Percentiles rank a stretch among this genome's conserved stretches.
Evolutionary conservation across 306 rosid species (phyloP).

Genomic region (Vigna trinervia): DNA sequence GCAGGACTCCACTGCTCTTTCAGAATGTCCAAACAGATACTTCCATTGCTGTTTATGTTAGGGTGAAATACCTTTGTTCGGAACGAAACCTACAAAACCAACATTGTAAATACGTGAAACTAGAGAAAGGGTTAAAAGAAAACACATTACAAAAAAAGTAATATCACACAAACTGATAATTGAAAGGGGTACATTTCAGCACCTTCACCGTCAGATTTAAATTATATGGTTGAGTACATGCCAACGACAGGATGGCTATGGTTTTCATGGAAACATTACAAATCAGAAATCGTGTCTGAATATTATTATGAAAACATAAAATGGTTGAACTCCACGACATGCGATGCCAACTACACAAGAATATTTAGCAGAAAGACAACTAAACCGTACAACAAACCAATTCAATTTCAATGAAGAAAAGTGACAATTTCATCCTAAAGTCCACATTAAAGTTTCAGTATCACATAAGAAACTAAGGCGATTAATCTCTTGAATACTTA

Average conservation of each 20-base stretch:
- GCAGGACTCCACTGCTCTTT: constrained; percentile 59
- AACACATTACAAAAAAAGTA: neutral
- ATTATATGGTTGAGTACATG: neutral
- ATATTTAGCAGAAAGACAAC: neutral
- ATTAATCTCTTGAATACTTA: neutral
- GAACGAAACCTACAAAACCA: constrained; percentile 57
- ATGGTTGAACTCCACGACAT: constrained; percentile 16
- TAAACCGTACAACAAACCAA: neutral
- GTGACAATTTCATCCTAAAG: neutral
- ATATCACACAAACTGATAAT: neutral
- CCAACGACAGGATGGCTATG: neutral
- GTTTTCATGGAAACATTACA: neutral
- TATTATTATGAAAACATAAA: neutral
- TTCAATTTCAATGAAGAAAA: neutral
- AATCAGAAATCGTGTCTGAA: constrained; percentile 8
- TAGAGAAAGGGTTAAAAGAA: neutral
- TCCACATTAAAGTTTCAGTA: neutral
- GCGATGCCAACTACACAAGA: neutral
- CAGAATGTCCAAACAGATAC: constrained; percentile 61
- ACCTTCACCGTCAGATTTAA: neutral
- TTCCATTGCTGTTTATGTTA: constrained; percentile 67
- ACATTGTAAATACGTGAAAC: neutral
- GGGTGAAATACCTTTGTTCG: constrained; percentile 66
- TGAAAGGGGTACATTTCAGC: neutral
- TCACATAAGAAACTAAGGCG: neutral